A percentile compares a stretch with the other conserved stretches of the same genome.
phyloP scores from a whole-genome alignment of 306 rosid species.

The Oemleria cerasiformis region DNA sequence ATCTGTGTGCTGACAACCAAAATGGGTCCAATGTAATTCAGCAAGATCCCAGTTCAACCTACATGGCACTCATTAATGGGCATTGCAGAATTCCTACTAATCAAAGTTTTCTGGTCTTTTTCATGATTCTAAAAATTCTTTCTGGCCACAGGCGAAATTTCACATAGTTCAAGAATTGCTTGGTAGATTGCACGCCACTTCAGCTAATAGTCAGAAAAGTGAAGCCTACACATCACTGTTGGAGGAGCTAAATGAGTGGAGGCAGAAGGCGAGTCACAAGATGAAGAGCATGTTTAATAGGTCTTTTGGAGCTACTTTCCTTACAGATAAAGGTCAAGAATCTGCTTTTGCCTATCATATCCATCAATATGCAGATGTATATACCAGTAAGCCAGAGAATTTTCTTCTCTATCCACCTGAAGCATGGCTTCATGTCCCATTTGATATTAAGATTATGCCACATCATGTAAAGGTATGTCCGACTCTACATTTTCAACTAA shows the following conservation, averaged over 20 bases:
- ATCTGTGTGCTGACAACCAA: no score
- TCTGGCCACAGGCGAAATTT: conserved; percentile 72
- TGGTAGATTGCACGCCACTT: conserved; percentile 79
- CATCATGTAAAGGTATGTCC: conserved; percentile 85
- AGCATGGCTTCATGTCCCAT: conserved; percentile 94
- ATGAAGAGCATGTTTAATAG: conserved; percentile 84
- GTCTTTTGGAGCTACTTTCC: conserved; percentile 90
- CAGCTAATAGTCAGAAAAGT: conserved; percentile 43
- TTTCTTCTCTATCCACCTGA: conserved; percentile 77
- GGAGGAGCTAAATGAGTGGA: conserved; percentile 65
- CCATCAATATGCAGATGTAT: conserved; percentile 96
- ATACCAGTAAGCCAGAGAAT: conserved; percentile 97
- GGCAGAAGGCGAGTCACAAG: conserved; percentile 54
- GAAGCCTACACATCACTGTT: conserved; percentile 51
- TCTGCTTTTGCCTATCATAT: conserved; percentile 93
- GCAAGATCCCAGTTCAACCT: background rate
- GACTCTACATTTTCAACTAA: background rate
- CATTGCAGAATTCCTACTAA: background rate
- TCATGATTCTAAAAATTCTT: conserved; percentile 21
- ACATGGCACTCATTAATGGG: background rate
- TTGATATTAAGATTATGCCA: conserved; percentile 93
- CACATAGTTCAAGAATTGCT: conserved; percentile 83
- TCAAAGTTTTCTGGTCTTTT: conserved; percentile 18
- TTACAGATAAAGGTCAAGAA: conserved; percentile 88
- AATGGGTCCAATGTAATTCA: background rate